A percentile compares a stretch with the other conserved stretches of the same genome.
Evolutionary conservation across 139 green algal genomes (phyloP).

Genomic region (Chlamydomonas eustigma): DNA sequence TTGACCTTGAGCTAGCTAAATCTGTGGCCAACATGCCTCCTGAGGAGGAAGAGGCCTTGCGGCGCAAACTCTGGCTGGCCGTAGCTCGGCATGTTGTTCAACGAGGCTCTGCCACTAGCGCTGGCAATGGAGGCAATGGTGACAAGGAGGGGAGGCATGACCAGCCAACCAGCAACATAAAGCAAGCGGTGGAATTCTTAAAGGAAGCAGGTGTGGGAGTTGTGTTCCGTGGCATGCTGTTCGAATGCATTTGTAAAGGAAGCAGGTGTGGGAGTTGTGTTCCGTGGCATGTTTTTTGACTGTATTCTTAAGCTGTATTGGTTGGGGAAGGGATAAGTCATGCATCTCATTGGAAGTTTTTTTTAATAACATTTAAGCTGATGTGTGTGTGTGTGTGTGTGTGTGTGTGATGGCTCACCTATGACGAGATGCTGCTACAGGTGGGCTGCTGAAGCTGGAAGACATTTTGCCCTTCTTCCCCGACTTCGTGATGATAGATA

Average conservation of each 20-base stretch:
- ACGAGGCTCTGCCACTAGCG: constrained; percentile 9
- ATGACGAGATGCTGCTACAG: constrained; percentile 3
- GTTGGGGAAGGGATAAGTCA: too few species aligned
- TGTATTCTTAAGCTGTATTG: constrained; percentile 63
- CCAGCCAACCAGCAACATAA: constrained; percentile 50
- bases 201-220: constrained; percentile 52
- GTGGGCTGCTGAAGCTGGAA: constrained; percentile 86
- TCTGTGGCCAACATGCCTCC: constrained; percentile 57
- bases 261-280: constrained; percentile 39
- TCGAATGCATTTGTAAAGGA: constrained; percentile 68
- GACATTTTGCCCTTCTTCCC: constrained; percentile 97
- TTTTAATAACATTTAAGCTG: too few species aligned
- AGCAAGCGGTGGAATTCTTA: constrained; percentile 62
- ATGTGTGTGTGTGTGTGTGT: too few species aligned
- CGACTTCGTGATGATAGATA: constrained; percentile 92
- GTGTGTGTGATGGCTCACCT: too few species aligned
- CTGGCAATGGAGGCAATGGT: not conserved
- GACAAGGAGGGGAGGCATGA: not conserved
- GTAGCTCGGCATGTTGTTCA: constrained; percentile 84
- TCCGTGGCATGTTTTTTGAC: too few species aligned
- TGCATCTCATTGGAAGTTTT: too few species aligned
- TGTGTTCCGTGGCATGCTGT: too few species aligned
- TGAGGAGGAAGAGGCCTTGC: constrained; percentile 45
- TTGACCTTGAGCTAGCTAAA: constrained; percentile 75
- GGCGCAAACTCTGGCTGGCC: constrained; percentile 82